A percentile compares a stretch with the other conserved stretches of the same genome.
These are phyloP conservation scores for Allium sativum DNA, from an alignment of 106 monocot genomes.

Conservation along the genomic window DNA sequence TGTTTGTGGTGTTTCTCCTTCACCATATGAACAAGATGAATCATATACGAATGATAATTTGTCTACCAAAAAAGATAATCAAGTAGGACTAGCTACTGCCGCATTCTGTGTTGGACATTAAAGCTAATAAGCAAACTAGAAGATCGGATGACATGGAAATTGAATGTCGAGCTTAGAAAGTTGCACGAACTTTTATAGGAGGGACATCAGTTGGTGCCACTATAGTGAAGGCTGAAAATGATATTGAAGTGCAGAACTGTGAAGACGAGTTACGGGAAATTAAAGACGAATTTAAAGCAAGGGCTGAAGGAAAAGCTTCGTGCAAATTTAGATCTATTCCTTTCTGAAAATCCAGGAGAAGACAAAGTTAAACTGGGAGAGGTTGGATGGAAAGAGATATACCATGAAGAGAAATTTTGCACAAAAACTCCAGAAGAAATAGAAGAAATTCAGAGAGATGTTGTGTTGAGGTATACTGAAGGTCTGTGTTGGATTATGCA, in stretches of 20 bases:
- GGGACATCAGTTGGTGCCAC: not conserved
- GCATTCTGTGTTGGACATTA: not conserved
- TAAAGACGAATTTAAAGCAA: too few relatives aligned
- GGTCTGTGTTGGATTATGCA: constrained; percentile 97
- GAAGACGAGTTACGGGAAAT: too few relatives aligned
- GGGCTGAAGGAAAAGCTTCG: too few relatives aligned
- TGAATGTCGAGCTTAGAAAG: not conserved
- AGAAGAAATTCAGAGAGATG: too few relatives aligned
- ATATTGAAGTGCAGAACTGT: not conserved
- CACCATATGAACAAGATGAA: constrained; percentile 45
- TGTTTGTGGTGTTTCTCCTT: constrained; percentile 65
- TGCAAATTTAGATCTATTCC: too few relatives aligned
- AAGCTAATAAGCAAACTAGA: not conserved
- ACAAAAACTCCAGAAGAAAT: too few relatives aligned
- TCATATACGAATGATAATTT: not conserved
- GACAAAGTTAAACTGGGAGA: too few relatives aligned
- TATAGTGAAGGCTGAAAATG: not conserved
- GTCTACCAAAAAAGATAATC: not conserved
- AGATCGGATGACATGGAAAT: not conserved
- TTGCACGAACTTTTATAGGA: not conserved
- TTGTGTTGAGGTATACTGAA: too few relatives aligned
- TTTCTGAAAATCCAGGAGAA: too few relatives aligned
- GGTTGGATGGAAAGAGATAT: too few relatives aligned
- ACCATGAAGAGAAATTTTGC: too few relatives aligned
- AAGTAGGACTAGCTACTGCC: not conserved